Evolutionary conservation across 306 rosid genomes (phyloP).

Genomic region (Dryas octopetala): DNA sequence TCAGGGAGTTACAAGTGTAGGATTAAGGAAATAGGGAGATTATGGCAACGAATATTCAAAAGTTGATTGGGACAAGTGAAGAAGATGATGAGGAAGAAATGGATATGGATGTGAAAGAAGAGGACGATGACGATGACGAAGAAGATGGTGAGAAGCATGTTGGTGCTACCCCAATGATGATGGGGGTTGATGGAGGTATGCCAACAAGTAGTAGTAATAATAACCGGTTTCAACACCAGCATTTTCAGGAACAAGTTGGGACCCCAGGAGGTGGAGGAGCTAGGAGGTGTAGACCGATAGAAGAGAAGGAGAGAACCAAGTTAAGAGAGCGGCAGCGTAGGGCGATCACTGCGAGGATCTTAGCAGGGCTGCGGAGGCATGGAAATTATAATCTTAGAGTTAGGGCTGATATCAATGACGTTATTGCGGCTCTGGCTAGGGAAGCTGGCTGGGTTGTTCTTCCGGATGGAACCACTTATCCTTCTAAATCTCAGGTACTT

Average conservation of each 20-base stretch:
- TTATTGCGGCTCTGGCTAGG: constrained; percentile 86
- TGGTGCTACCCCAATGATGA: constrained; percentile 44
- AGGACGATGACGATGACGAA: constrained; percentile 60
- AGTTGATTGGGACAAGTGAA: constrained; percentile 71
- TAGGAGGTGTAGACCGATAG: constrained; percentile 84
- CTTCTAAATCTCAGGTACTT: constrained; percentile 85
- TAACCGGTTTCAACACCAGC: constrained; percentile 61
- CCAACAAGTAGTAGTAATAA: constrained; percentile 44
- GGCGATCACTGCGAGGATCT: constrained; percentile 94
- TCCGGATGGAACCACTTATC: constrained; percentile 96
- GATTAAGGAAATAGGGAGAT: constrained; percentile 31
- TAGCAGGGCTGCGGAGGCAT: constrained; percentile 97
- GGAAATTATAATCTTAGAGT: constrained; percentile 97
- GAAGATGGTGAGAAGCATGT: constrained; percentile 52
- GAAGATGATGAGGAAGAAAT: constrained; percentile 92
- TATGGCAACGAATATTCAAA: constrained; percentile 81
- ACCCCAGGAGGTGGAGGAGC: constrained; percentile 72
- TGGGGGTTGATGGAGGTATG: constrained; percentile 65
- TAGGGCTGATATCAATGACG: constrained; percentile 97
- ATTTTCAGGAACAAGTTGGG: constrained; percentile 66
- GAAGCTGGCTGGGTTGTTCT: constrained; percentile 99
- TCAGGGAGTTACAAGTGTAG: constrained; percentile 5
- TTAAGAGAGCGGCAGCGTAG: constrained; percentile 95
- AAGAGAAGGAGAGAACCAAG: constrained; percentile 98
- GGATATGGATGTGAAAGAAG: constrained; percentile 91